phyloP scores from a whole-genome alignment of 352 stramenopile species.

The Phytophthora multivora region DNA sequence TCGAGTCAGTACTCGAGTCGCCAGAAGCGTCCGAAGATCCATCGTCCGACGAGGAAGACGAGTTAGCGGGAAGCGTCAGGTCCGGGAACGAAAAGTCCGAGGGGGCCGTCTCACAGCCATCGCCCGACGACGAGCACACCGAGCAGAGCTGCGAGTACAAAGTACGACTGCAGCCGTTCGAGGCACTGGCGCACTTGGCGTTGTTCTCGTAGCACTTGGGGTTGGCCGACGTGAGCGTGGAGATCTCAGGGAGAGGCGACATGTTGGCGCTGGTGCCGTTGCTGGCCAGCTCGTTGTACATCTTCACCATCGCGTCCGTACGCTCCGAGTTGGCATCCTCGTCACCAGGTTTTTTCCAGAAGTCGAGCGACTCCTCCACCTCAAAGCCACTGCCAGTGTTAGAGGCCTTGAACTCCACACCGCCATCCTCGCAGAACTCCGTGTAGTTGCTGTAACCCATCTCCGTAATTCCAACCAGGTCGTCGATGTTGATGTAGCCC shows the following conservation, averaged over 20 bases:
- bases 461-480: constrained; percentile 69
- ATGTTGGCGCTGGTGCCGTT: constrained; percentile 47
- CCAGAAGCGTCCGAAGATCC: constrained; percentile 8
- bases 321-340: constrained; percentile 51
- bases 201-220: constrained; percentile 76
- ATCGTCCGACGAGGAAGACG: constrained; percentile 15
- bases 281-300: constrained; percentile 54
- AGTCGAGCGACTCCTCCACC: constrained; percentile 52
- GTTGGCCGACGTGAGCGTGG: constrained; percentile 46
- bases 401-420: constrained; percentile 53
- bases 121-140: constrained; percentile 40
- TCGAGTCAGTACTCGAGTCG: constrained; percentile 12
- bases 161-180: constrained; percentile 57
- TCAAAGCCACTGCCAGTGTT: constrained; percentile 36
- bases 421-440: constrained; percentile 65
- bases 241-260: constrained; percentile 46
- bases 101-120: constrained; percentile 43
- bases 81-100: constrained; percentile 53
- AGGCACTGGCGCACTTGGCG: constrained; percentile 41
- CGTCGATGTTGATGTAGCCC: constrained; percentile 61
- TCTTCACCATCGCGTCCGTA: constrained; percentile 41
- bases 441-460: constrained; percentile 62
- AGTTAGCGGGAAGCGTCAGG: constrained; percentile 34
- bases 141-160: constrained; percentile 72
- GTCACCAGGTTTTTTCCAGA: constrained; percentile 61